Percentiles rank a stretch among this genome's conserved stretches.
Evolutionary conservation across 148 eudicot species (phyloP).

Genomic region (Chenopodium suecicum): DNA sequence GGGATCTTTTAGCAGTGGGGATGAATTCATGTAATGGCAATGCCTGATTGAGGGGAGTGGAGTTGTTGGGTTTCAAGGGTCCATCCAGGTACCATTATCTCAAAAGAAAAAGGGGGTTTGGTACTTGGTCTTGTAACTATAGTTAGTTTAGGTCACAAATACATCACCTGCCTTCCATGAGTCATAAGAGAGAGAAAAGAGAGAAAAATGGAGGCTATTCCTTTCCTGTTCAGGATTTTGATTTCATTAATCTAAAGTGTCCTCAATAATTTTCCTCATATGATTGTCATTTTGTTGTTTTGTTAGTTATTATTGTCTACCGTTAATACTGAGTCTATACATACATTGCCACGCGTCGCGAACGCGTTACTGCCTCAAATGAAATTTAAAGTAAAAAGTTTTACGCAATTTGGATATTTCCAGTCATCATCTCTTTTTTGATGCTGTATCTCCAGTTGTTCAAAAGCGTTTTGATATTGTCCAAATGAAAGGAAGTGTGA

Average conservation of each 20-base stretch:
- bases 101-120: conserved; percentile 8
- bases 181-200: neutral
- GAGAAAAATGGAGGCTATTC: neutral
- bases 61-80: neutral
- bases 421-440: neutral
- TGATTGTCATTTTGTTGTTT: neutral
- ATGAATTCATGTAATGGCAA: conserved; percentile 39
- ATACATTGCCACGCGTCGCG: neutral
- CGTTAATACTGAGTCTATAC: neutral
- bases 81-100: conserved; percentile 3
- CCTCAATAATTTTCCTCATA: conserved; percentile 19
- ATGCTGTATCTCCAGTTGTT: neutral
- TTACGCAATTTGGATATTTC: neutral
- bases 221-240: conserved; percentile 16
- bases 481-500: neutral
- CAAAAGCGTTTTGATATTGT: conserved; percentile 22
- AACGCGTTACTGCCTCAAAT: neutral
- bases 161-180: neutral
- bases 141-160: conserved; percentile 19
- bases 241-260: conserved; percentile 21
- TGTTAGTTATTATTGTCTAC: conserved; percentile 1
- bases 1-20: conserved; percentile 74
- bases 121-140: conserved; percentile 24
- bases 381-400: neutral
- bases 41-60: neutral